These are phyloP conservation scores for Epipyxis sp. DNA, from an alignment of 108 stramenopile species.

Conservation along the genomic window DNA sequence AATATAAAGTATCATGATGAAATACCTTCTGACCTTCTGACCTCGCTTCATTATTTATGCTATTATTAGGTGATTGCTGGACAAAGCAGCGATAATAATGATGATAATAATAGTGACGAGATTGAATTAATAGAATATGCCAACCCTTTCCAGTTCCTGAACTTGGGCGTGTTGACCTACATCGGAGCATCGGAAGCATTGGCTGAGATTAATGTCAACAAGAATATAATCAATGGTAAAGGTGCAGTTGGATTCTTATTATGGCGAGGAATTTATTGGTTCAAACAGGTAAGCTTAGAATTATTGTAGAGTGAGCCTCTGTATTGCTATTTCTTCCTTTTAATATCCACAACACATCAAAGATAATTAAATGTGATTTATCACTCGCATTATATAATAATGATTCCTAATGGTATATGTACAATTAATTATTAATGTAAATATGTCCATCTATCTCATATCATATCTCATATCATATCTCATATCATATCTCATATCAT, in stretches of 20 bases:
- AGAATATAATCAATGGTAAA: constrained; percentile 22
- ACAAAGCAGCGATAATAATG: not conserved
- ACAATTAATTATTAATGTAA: too few species aligned
- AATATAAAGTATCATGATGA: not conserved
- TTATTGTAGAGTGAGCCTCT: too few species aligned
- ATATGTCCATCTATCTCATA: too few species aligned
- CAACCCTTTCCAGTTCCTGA: constrained; percentile 86
- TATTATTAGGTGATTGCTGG: not conserved
- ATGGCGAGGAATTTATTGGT: constrained; percentile 72
- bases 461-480: too few species aligned
- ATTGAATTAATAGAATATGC: constrained; percentile 57
- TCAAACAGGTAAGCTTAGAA: constrained; percentile 89
- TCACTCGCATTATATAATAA: too few species aligned
- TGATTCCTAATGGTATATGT: too few species aligned
- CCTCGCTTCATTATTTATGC: not conserved
- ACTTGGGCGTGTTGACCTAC: constrained; percentile 89
- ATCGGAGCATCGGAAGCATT: constrained; percentile 73
- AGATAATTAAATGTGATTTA: too few species aligned
- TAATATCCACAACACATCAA: too few species aligned
- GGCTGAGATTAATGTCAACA: constrained; percentile 44
- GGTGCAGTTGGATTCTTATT: constrained; percentile 46
- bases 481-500: too few species aligned
- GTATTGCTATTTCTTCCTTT: too few species aligned
- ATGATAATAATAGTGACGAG: not conserved
- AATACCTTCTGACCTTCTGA: not conserved